Percentiles rank a stretch among this genome's conserved stretches.
phyloP scores from a whole-genome alignment of 768 basidiomycete species.

The Pisolithus orientalis region DNA sequence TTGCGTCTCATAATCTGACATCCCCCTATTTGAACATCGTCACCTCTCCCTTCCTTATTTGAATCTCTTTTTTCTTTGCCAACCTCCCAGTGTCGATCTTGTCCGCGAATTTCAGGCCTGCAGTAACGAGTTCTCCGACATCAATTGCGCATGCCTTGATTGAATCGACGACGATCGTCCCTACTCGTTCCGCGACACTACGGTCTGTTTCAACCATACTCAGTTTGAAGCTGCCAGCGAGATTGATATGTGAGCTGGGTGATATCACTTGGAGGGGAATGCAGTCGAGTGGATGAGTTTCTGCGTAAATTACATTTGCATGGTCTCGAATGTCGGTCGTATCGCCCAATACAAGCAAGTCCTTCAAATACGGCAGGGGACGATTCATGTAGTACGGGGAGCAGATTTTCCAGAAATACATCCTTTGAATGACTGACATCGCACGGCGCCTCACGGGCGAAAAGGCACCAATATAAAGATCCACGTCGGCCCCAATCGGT shows the following conservation, averaged over 20 bases:
- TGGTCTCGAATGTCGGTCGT: not conserved
- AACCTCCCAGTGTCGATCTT: constrained; percentile 70
- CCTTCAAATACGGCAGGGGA: constrained; percentile 15
- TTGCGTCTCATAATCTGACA: too few relatives aligned
- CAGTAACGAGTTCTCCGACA: constrained; percentile 56
- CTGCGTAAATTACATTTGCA: constrained; percentile 36
- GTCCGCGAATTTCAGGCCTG: constrained; percentile 26
- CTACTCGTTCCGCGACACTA: constrained; percentile 46
- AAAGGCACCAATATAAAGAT: constrained; percentile 54
- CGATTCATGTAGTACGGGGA: constrained; percentile 18
- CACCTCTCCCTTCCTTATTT: constrained; percentile 8
- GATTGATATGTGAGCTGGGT: constrained; percentile 59
- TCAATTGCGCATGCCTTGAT: constrained; percentile 55
- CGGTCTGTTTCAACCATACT: constrained; percentile 42
- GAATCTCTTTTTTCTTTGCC: constrained; percentile 17
- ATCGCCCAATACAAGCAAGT: constrained; percentile 7
- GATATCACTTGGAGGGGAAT: constrained; percentile 61
- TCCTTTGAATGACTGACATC: constrained; percentile 21
- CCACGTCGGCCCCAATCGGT: constrained; percentile 60
- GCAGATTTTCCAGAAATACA: too few relatives aligned
- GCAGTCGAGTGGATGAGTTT: too few relatives aligned
- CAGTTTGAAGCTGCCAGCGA: constrained; percentile 79
- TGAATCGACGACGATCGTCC: constrained; percentile 70
- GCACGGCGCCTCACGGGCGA: constrained; percentile 45
- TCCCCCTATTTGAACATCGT: too few relatives aligned